Base-by-base conservation (phyloP, 441 rosid genomes). In the Corymbia calophylla region DNA sequence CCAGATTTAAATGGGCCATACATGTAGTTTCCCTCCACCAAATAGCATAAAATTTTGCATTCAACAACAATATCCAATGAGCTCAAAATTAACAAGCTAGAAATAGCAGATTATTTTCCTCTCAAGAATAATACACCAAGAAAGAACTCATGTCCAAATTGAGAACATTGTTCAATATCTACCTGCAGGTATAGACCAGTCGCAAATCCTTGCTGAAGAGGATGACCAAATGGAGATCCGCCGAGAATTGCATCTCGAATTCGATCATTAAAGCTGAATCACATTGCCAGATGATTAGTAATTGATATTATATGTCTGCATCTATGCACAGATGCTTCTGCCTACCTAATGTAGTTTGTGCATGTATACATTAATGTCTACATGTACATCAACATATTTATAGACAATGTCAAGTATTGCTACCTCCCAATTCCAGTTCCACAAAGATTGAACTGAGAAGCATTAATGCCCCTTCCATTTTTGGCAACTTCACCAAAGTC, bases 401-500 rank as follows among this genome's bases (percentile, higher is more conserved):
- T 51, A 87, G 85, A 62, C 58, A 87, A 53, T 88, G 92, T 29
- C 51, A 80, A 89, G 64, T 51, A 89, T 81, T 54, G 87, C 64
- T 91, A 98, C 99, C 99, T 97, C 92, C 99, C 99, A 91, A 98
- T 97, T 94, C 96, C 97, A 91, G 97, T 95, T 89, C 98, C 99
- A 91, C 91, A 49, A 85, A 98, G 92, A 92, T 98, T 98, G 92
- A 93, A 93, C 90, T 98, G 99, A 3, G 98, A 94, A 88, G 99
- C 99, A 93, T 98, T 98, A 87, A 96, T 90, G 73, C 99, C 99
- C 86, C 98, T 98, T 68, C 97, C 97, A 94, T 98, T 97, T 47
- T 96, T 93, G 91, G 99, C 98, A 91, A 98, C 99, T 95, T 98
- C 99, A 92, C 99, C 99, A 89, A 97, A 98, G 94, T 98, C 98